phyloP scores from a whole-genome alignment of 2,329 filamentous ascomycete species.

The Aspergillus sp. region DNA sequence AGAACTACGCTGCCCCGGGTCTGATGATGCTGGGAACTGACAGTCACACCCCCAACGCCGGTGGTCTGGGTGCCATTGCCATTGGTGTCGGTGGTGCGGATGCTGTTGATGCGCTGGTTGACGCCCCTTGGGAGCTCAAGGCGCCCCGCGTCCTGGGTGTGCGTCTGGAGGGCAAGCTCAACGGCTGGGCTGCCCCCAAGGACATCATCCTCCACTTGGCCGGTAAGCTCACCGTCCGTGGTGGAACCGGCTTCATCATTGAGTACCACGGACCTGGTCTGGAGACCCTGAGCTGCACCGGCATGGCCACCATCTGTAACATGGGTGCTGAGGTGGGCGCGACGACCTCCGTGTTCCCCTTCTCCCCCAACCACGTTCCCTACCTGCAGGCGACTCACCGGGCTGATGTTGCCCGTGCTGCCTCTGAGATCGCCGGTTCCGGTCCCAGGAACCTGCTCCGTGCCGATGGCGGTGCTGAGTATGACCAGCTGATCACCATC shows the following conservation, averaged over 20 bases:
- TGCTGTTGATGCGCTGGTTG: conserved; percentile 93
- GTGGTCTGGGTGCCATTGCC: conserved; percentile 86
- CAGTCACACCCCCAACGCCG: conserved; percentile 96
- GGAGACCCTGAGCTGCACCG: conserved; percentile 83
- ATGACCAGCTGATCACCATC: conserved; percentile 89
- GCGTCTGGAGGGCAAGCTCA: conserved; percentile 77
- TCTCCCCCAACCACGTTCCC: conserved; percentile 76
- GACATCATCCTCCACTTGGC: conserved; percentile 91
- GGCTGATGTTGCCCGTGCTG: conserved; percentile 67
- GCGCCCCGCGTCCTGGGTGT: conserved; percentile 90
- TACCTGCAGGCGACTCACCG: conserved; percentile 87
- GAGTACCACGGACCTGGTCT: conserved; percentile 93
- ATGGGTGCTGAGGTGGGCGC: conserved; percentile 89
- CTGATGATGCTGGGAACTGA: conserved; percentile 99
- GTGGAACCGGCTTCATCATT: conserved; percentile 91
- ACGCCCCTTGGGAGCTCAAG: conserved; percentile 96
- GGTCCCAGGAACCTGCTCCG: conserved; percentile 66
- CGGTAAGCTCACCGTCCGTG: conserved; percentile 85
- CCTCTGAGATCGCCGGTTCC: conserved; percentile 62
- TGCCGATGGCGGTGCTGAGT: conserved; percentile 79
- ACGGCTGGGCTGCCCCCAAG: conserved; percentile 91
- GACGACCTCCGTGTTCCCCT: conserved; percentile 95
- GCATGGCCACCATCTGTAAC: conserved; percentile 89
- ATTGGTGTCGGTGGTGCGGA: conserved; percentile 98
- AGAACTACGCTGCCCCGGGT: conserved; percentile 96